Conservation (phyloP, 495 filamentous ascomycete species). For the Penicillium steckii region DNA sequence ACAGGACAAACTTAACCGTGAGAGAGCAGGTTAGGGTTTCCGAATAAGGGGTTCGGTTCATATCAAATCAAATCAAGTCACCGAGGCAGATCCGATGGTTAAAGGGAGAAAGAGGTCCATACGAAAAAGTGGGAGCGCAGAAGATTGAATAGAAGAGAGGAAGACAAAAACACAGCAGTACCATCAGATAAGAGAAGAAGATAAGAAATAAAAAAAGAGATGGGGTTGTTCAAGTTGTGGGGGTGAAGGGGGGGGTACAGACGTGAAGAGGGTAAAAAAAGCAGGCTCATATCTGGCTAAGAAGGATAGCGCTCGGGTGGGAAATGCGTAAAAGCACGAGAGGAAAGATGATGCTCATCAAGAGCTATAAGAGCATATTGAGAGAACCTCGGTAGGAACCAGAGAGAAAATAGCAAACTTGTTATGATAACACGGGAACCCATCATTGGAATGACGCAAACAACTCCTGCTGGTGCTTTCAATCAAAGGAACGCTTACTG, state of each 20-base stretch:
- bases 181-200: slow-evolving; percentile 7
- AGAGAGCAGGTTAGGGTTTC: no score
- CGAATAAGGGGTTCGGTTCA: neutral
- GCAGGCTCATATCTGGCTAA: slow-evolving; percentile 44
- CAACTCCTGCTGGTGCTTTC: slow-evolving; percentile 50
- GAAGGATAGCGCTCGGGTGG: slow-evolving; percentile 47
- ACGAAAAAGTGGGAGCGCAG: slow-evolving; percentile 10
- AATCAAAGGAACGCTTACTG: slow-evolving; percentile 49
- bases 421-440: slow-evolving; percentile 40
- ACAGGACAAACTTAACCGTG: slow-evolving; percentile 1
- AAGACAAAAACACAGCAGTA: slow-evolving; percentile 10
- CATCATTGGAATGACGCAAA: slow-evolving; percentile 47
- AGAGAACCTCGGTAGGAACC: slow-evolving; percentile 33
- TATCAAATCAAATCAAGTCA: neutral
- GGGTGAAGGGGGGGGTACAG: slow-evolving; percentile 11
- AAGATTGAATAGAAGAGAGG: slow-evolving; percentile 10
- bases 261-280: slow-evolving; percentile 8
- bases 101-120: slow-evolving; percentile 18
- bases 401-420: slow-evolving; percentile 37
- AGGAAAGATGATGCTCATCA: slow-evolving; percentile 45
- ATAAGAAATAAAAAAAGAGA: slow-evolving; percentile 3
- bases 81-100: neutral
- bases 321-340: slow-evolving; percentile 43
- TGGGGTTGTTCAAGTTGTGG: no score
- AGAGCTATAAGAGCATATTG: slow-evolving; percentile 40